Evolutionary conservation across 108 stramenopile genomes (phyloP).

Genomic region (Discostella pseudostelligera): DNA sequence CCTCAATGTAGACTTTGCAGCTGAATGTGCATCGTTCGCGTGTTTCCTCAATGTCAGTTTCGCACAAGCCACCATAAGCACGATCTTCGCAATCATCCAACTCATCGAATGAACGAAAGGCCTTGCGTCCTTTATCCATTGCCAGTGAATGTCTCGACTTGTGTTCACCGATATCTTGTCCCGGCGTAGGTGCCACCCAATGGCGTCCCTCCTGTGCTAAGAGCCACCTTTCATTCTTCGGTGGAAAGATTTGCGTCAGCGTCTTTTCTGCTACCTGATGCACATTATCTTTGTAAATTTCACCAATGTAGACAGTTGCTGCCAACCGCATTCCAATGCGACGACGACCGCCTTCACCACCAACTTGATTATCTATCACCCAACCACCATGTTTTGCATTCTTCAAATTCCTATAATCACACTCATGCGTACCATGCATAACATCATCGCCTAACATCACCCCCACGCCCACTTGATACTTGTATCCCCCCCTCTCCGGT

Average conservation of each 20-base stretch:
- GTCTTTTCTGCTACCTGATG: constrained; percentile 23
- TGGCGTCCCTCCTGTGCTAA: constrained; percentile 35
- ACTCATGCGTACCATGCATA: constrained; percentile 20
- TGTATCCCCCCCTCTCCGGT: constrained; percentile 14
- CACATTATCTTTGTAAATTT: constrained; percentile 45
- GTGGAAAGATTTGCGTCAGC: constrained; percentile 34
- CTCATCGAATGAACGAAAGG: constrained; percentile 27
- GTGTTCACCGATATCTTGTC: neutral
- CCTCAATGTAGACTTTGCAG: constrained; percentile 40
- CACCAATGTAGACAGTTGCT: constrained; percentile 61
- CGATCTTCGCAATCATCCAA: constrained; percentile 26
- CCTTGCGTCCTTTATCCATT: constrained; percentile 27
- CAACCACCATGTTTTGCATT: constrained; percentile 6
- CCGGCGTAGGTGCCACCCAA: constrained; percentile 14
- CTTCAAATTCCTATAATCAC: constrained; percentile 4
- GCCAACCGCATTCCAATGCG: constrained; percentile 50
- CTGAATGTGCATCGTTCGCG: constrained; percentile 24
- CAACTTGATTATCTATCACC: neutral
- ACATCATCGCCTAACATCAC: constrained; percentile 44
- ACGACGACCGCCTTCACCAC: neutral
- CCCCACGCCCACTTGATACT: constrained; percentile 30
- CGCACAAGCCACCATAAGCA: constrained; percentile 29
- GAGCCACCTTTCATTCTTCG: constrained; percentile 30
- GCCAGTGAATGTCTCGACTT: neutral
- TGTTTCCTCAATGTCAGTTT: constrained; percentile 6